These are phyloP conservation scores for Aureobasidium sp. DNA, from an alignment of 2,329 filamentous ascomycete genomes.

Conservation along the genomic window DNA sequence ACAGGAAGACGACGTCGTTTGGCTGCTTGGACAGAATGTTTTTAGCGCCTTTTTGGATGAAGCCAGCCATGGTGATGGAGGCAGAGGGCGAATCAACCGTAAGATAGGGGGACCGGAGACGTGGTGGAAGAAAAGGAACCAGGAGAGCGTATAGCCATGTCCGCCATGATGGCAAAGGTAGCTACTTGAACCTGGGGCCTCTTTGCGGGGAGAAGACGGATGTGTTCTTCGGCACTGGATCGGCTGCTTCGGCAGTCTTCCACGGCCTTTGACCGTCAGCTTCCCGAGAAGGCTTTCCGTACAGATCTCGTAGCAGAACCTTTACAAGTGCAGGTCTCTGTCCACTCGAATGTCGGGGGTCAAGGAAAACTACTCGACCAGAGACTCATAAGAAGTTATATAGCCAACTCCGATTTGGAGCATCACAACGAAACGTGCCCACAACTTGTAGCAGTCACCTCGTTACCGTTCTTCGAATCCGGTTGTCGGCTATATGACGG, in stretches of 20 bases:
- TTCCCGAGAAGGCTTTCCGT: background rate
- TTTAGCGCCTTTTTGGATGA: conserved; percentile 48
- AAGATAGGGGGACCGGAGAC: background rate
- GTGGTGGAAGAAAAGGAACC: background rate
- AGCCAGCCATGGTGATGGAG: conserved; percentile 11
- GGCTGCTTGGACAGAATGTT: conserved; percentile 71
- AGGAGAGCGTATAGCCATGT: background rate
- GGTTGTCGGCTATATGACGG: background rate
- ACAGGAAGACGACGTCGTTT: conserved; percentile 79
- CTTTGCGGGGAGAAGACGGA: conserved; percentile 6
- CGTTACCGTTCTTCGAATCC: background rate
- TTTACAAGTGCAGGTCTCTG: background rate
- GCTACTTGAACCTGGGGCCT: conserved; percentile 8
- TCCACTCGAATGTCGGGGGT: background rate
- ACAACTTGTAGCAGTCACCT: background rate
- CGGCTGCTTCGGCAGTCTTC: conserved; percentile 5
- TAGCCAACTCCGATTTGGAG: background rate
- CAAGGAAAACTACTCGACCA: background rate
- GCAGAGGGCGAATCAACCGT: background rate
- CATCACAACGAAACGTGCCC: background rate
- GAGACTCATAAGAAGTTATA: too few species aligned
- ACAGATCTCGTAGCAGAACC: background rate
- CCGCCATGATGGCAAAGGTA: background rate
- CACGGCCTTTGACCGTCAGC: background rate
- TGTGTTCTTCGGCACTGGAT: conserved; percentile 10